Conservation (phyloP, 768 basidiomycete species). For the Amanita muscaria region DNA sequence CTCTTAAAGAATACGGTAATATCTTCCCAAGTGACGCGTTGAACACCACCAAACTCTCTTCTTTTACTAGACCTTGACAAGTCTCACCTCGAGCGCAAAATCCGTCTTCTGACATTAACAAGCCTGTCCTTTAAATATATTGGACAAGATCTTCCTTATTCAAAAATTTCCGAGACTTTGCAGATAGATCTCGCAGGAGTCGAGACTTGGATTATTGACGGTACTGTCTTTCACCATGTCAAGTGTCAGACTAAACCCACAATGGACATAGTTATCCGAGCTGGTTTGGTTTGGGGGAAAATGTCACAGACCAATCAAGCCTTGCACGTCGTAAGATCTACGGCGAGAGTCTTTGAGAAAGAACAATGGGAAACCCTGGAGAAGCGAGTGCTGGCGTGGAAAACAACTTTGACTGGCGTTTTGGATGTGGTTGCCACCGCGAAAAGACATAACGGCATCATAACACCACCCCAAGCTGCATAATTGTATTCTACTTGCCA, state of each 20-base stretch:
- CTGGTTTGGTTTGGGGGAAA: conserved; percentile 71
- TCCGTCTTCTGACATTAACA: conserved; percentile 67
- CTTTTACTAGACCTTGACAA: conserved; percentile 42
- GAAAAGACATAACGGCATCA: conserved; percentile 35
- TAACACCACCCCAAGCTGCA: conserved; percentile 16
- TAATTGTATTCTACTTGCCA: background rate
- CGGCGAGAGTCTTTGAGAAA: conserved; percentile 65
- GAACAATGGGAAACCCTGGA: conserved; percentile 77
- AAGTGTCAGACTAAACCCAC: conserved; percentile 5
- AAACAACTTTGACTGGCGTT: conserved; percentile 57
- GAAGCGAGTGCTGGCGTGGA: conserved; percentile 70
- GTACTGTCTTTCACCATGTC: conserved; percentile 29
- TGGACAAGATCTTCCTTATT: conserved; percentile 65
- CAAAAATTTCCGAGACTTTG: conserved; percentile 56
- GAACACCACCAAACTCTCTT: conserved; percentile 1
- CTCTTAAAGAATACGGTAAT: conserved; percentile 53
- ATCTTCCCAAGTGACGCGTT: conserved; percentile 6
- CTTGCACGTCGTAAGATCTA: conserved; percentile 64
- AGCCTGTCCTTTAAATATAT: conserved; percentile 72
- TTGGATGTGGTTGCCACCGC: conserved; percentile 61
- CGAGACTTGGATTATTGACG: conserved; percentile 84
- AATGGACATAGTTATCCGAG: conserved; percentile 59
- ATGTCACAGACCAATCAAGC: conserved; percentile 74
- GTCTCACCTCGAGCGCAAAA: conserved; percentile 63
- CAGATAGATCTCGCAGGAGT: conserved; percentile 59